Conservation (phyloP, 768 basidiomycete species). For the Agrocybe praecox region DNA sequence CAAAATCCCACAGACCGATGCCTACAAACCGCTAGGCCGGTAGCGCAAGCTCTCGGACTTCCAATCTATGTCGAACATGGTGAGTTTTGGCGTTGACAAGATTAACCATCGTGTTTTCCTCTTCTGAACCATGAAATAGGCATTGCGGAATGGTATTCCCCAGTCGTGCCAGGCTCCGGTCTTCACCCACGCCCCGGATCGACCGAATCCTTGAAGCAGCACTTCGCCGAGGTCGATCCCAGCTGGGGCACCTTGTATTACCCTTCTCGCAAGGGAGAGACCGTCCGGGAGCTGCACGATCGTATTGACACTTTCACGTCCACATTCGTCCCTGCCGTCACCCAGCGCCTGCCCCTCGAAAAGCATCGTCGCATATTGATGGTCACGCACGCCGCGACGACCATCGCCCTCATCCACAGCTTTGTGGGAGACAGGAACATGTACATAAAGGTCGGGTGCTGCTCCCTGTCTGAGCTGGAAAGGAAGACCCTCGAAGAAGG, state of each 20-base stretch:
- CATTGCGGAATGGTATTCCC: slow-evolving; percentile 80
- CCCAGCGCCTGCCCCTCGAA: slow-evolving; percentile 38
- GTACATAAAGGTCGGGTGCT: slow-evolving; percentile 71
- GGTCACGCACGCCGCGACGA: slow-evolving; percentile 76
- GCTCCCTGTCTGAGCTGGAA: slow-evolving; percentile 63
- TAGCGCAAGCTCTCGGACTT: slow-evolving; percentile 58
- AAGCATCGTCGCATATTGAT: slow-evolving; percentile 58
- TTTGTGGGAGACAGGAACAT: slow-evolving; percentile 55
- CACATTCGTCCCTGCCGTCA: slow-evolving; percentile 53
- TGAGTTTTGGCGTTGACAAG: slow-evolving; percentile 22
- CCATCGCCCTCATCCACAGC: slow-evolving; percentile 63
- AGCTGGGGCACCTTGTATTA: slow-evolving; percentile 67
- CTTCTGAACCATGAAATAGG: slow-evolving; percentile 45
- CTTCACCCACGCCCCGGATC: slow-evolving; percentile 74
- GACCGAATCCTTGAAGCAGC: slow-evolving; percentile 51
- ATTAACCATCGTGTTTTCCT: neutral
- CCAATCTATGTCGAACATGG: slow-evolving; percentile 85
- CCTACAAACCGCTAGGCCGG: slow-evolving; percentile 75
- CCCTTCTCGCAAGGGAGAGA: slow-evolving; percentile 75
- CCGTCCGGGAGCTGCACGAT: slow-evolving; percentile 59
- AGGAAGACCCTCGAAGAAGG: slow-evolving; percentile 27
- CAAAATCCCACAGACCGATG: slow-evolving; percentile 66
- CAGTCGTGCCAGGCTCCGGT: slow-evolving; percentile 64
- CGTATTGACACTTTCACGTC: slow-evolving; percentile 56
- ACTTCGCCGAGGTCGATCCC: slow-evolving; percentile 67